A percentile compares a stretch with the other conserved stretches of the same genome.
Conservation (phyloP, 306 rosid species). For the Quercus wislizeni region DNA sequence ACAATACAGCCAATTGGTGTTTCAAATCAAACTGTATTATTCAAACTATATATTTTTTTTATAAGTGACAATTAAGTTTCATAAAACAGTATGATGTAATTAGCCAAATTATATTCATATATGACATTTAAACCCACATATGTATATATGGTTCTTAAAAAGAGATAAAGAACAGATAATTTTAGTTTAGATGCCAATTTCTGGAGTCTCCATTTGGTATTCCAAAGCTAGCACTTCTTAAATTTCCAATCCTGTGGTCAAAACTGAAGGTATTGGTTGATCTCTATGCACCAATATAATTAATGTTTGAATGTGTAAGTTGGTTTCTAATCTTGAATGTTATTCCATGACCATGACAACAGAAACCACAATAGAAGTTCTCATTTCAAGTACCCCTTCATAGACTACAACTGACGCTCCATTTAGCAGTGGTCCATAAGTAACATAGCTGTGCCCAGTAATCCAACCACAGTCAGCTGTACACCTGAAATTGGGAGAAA, state of each 20-base stretch:
- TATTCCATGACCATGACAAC: not conserved
- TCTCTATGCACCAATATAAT: constrained; percentile 5
- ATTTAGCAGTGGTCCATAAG: constrained; percentile 94
- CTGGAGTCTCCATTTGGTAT: constrained; percentile 1
- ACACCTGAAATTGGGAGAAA: constrained; percentile 59
- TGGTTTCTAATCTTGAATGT: constrained; percentile 4
- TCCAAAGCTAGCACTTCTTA: not conserved
- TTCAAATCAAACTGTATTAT: not conserved
- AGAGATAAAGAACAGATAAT: not conserved
- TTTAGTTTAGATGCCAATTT: constrained; percentile 3
- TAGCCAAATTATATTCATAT: constrained; percentile 4
- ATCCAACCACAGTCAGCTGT: constrained; percentile 99
- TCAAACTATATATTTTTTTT: not conserved
- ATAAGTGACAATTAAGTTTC: not conserved
- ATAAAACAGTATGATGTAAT: not conserved
- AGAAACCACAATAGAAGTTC: constrained; percentile 8
- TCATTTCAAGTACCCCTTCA: constrained; percentile 79
- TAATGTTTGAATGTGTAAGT: constrained; percentile 11
- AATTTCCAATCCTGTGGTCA: constrained; percentile 12
- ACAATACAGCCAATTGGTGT: constrained; percentile 6
- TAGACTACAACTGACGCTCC: constrained; percentile 68
- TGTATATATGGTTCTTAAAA: not conserved
- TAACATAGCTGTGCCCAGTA: constrained; percentile 97
- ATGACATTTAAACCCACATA: not conserved
- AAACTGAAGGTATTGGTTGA: not conserved